Evolutionary conservation across 2,329 filamentous ascomycete genomes (phyloP), one percentile per base, ranked within the genome.

Genomic region (Aspergillus neotritici): DNA sequence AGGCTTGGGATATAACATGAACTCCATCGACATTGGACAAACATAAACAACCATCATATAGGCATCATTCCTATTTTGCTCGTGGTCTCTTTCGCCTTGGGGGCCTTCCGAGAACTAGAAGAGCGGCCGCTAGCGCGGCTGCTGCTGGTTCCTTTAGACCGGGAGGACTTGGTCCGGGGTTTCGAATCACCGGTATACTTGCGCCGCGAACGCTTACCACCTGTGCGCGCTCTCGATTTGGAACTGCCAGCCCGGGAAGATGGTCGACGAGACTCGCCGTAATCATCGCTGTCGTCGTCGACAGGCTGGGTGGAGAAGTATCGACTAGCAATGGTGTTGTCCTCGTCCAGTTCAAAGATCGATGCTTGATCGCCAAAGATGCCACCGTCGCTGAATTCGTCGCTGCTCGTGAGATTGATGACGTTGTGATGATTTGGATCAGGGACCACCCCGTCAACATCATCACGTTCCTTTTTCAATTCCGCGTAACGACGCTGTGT

Each of bases 371-470:
- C 57, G 14, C 53, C 50, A 17, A 66, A 61, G 37, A 64, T 56
- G 4, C 50, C 62, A 21, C 60, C 58, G 44, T 61, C 61, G 49
- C 53, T 60, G 43, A 62, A 63, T 25, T 72, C 69, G 29, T 71
- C 66, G 34, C 46, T 44, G 44, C 67, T 69, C 37, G 64, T 68
- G 40, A 70, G 60, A 41, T 65, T 67, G 48, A 72, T 64, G 39
- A 69, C 69, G 47, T 70, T 73, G 43, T 67, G 66, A 39, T 72
- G 70, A 33, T 72, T 70, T 8, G 63, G 67, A 48, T 70, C 68
- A 16, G 64, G 65, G 15, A 70, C 61, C 57, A 66, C 54, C 31
- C 74, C 74, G 49, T 80, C 77, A 2, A 71, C 73, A 25, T 69
- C 56, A 4, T 65, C 61, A 11, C 63, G 63, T 14, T 75, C 69